Conservation (phyloP, 1,284 basidiomycete species). For the Ceratobasidium theobromae region DNA sequence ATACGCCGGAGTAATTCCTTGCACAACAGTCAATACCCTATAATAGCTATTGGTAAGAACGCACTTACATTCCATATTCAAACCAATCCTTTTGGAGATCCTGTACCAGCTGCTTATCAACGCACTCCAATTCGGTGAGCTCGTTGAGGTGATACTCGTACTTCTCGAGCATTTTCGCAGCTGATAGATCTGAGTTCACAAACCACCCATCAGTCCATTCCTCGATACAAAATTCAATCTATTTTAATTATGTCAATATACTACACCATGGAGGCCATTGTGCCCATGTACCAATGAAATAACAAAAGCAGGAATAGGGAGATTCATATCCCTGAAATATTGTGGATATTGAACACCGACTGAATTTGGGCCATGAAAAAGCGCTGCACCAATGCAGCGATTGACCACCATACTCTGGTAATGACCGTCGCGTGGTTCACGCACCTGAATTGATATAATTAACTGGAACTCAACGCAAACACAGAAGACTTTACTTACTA, state of each 20-base stretch:
- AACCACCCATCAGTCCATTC: conserved; percentile 1
- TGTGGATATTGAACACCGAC: neutral
- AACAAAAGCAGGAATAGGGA: neutral
- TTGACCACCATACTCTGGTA: neutral
- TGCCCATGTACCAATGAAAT: neutral
- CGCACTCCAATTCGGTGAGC: no score
- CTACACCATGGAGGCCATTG: neutral
- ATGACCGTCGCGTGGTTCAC: neutral
- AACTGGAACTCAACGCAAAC: no score
- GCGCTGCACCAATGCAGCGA: neutral
- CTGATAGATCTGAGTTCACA: neutral
- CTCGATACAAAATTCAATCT: conserved; percentile 10
- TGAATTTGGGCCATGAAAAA: neutral
- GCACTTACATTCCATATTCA: no score
- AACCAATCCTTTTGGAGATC: no score
- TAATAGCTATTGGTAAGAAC: no score
- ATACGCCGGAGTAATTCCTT: no score
- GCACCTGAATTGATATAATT: neutral
- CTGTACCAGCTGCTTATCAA: no score
- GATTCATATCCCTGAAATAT: conserved; percentile 1
- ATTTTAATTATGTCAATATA: neutral
- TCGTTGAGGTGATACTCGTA: neutral
- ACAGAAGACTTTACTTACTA: no score
- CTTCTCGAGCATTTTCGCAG: conserved; percentile 1
- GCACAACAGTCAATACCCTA: no score